Base-by-base conservation (phyloP, 495 filamentous ascomycete genomes). In the Terfezia claveryi region DNA sequence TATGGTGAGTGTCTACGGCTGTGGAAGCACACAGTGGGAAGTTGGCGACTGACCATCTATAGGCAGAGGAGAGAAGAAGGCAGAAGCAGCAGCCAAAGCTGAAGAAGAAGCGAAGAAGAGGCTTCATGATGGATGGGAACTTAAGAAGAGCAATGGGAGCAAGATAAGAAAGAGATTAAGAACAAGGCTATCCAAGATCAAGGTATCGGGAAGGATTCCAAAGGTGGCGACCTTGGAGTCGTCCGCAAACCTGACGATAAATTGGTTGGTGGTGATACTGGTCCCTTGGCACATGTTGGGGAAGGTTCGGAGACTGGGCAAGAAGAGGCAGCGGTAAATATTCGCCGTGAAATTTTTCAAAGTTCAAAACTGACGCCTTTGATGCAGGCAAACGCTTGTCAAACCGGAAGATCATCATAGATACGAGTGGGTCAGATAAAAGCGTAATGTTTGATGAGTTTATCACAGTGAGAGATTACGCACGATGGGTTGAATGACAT, bases 161-260 rank as follows among this genome's bases (percentile, higher is more conserved):
- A 82, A 62, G 87, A 95, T 64, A 89, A 83, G 66, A 72, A 76
- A 2, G 73, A 80, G 38, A 79, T 93, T 54, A 75, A 82, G 52
- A 77, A 85, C 52, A 70, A 83, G 53, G 77, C 78, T 8, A 58
- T 75, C 55, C 72, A 80, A 57, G 71, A 52, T 12, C 20, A 49
- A 49, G 44, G 44, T 49, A 49, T 49, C 20, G 50, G 27, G 14
- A 36, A 52, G 23, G 23, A 36, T 52, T 14, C 46, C 16, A 56
- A 61, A 12, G 54, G 36, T 9, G 61, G 61, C 17, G 41, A 20
- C 8, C 17, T 20, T 4, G 17, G 41, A 14, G 27, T 32, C 27
- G 27, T 32, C 27, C 27, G 2, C 7, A 32, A 32, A 32, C 41
- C 41, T 14, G 41, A 46, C 41, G 41, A 46, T 14, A 46, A 46